A percentile compares a stretch with the other conserved stretches of the same genome.
These are phyloP conservation scores for Calonectria honghensis DNA, from an alignment of 2,329 filamentous ascomycete genomes.

Conservation along the genomic window DNA sequence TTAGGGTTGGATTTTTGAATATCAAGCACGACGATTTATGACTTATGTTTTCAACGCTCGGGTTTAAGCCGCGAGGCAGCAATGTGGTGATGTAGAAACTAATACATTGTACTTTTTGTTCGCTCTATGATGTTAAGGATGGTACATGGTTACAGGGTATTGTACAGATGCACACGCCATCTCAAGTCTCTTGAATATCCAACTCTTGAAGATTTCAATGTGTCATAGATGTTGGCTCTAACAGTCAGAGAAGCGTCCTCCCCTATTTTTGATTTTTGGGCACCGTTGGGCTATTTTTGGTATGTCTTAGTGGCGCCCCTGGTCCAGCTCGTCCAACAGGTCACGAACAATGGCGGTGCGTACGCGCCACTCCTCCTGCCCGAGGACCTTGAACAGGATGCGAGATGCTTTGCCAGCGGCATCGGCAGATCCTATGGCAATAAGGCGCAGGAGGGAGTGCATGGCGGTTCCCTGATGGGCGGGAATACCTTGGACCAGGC, in stretches of 20 bases:
- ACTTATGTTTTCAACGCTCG: slow-evolving; percentile 6
- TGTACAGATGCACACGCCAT: slow-evolving; percentile 24
- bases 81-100: slow-evolving; percentile 3
- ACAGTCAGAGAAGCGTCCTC: neutral
- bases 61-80: neutral
- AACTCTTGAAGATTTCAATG: neutral
- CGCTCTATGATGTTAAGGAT: slow-evolving; percentile 1
- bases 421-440: slow-evolving; percentile 57
- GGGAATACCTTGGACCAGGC: slow-evolving; percentile 42
- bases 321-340: slow-evolving; percentile 48
- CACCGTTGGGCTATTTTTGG: slow-evolving; percentile 44
- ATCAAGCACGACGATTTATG: slow-evolving; percentile 51
- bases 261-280: slow-evolving; percentile 14
- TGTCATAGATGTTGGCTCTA: neutral
- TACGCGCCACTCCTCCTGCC: slow-evolving; percentile 59
- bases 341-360: slow-evolving; percentile 52
- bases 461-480: slow-evolving; percentile 46
- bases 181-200: neutral
- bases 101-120: neutral
- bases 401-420: slow-evolving; percentile 56
- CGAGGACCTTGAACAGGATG: slow-evolving; percentile 59
- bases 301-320: slow-evolving; percentile 39
- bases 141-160: slow-evolving; percentile 29
- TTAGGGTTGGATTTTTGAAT: slow-evolving; percentile 39
- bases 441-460: slow-evolving; percentile 58